These are phyloP conservation scores for Coniferiporia sulphurascens DNA, from an alignment of 1,284 basidiomycete species.

Conservation along the genomic window DNA sequence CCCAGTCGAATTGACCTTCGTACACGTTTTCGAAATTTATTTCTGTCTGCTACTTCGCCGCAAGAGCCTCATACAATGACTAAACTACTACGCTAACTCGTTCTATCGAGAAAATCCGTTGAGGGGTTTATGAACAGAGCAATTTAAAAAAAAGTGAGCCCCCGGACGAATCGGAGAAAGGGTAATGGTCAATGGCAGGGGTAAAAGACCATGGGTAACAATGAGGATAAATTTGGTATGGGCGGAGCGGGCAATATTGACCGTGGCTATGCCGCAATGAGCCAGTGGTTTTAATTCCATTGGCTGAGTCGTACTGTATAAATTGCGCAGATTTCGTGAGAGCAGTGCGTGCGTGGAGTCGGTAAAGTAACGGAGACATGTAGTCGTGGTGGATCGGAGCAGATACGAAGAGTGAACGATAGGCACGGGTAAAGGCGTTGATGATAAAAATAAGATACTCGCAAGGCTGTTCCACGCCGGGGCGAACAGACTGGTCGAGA, in stretches of 20 bases:
- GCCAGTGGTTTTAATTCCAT: no score
- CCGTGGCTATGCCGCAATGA: no score
- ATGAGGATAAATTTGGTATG: no score
- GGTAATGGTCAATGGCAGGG: not conserved
- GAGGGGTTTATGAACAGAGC: not conserved
- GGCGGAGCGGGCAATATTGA: no score
- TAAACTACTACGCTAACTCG: not conserved
- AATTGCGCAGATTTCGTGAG: no score
- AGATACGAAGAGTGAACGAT: not conserved
- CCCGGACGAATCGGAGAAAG: not conserved
- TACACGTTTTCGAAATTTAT: not conserved
- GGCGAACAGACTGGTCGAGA: not conserved
- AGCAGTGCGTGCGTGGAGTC: no score
- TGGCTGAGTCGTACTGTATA: no score
- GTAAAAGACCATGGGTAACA: not conserved
- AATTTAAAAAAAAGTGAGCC: not conserved
- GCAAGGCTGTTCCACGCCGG: not conserved
- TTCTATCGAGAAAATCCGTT: not conserved
- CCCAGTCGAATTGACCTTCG: not conserved
- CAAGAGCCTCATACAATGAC: not conserved
- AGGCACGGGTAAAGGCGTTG: not conserved
- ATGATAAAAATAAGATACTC: conserved; percentile 4
- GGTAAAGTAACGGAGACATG: no score
- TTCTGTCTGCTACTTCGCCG: not conserved
- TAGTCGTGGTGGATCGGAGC: not conserved